Evolutionary conservation across 176 grass and related monocot species (phyloP).

Genomic region (Aegilops umbellulata): DNA sequence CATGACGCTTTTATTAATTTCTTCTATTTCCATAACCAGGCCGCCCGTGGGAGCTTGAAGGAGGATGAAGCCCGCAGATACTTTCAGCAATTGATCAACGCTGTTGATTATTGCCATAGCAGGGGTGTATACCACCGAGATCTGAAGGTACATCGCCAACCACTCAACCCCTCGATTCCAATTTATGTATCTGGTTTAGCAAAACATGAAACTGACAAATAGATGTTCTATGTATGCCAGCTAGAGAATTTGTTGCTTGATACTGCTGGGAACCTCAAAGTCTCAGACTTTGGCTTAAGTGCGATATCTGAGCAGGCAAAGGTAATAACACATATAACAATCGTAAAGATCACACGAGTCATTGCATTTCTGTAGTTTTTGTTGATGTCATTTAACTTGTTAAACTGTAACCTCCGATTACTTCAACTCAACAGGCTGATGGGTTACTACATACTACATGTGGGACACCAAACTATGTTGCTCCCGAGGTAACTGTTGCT

Average conservation of each 20-base stretch:
- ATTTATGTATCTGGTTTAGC: background rate
- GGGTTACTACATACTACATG: constrained; percentile 87
- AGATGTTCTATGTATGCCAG: constrained; percentile 35
- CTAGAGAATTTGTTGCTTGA: constrained; percentile 82
- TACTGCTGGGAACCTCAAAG: constrained; percentile 68
- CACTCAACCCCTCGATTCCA: background rate
- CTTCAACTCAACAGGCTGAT: constrained; percentile 54
- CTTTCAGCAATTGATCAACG: constrained; percentile 87
- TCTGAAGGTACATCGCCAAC: constrained; percentile 55
- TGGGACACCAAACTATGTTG: constrained; percentile 90
- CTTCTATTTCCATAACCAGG: constrained; percentile 35
- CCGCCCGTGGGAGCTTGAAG: constrained; percentile 64
- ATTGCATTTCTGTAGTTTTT: background rate
- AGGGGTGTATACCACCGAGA: constrained; percentile 94
- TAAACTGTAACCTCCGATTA: background rate
- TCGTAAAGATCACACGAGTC: background rate
- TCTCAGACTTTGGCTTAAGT: constrained; percentile 91
- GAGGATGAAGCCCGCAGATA: constrained; percentile 85
- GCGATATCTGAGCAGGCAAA: constrained; percentile 79
- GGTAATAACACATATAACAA: constrained; percentile 45
- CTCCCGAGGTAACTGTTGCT: constrained; percentile 60
- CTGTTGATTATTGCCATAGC: constrained; percentile 91
- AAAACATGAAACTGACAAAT: constrained; percentile 4
- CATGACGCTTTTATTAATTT: background rate
- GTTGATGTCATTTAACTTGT: background rate